Percentiles rank a stretch among this genome's conserved stretches.
Conservation (phyloP, 208 protist genomes). For the Acanthamoeba culbertsoni region DNA sequence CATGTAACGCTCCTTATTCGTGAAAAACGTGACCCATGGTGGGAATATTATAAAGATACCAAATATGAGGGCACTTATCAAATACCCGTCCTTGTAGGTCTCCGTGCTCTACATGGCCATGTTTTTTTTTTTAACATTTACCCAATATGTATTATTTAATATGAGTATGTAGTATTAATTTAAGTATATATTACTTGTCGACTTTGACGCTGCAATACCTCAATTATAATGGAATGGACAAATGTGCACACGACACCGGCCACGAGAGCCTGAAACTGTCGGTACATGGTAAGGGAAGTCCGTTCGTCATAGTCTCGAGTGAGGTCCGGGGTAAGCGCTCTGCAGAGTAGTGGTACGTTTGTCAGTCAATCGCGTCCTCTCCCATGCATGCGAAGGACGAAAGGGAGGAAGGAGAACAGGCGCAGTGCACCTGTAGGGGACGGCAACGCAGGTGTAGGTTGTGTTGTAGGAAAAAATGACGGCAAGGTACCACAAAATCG, state of each 20-base stretch:
- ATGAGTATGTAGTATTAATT: too few species aligned
- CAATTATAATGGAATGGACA: background rate
- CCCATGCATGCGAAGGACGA: too few species aligned
- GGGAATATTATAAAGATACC: background rate
- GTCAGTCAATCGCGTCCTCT: too few species aligned
- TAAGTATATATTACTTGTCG: too few species aligned
- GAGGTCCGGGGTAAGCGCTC: slow-evolving; percentile 29
- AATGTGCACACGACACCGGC: background rate
- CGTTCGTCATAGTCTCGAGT: slow-evolving; percentile 30
- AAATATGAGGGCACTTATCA: background rate
- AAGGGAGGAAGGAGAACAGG: too few species aligned
- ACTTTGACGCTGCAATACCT: background rate
- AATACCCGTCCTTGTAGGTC: slow-evolving; percentile 6
- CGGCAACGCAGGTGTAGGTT: slow-evolving; percentile 12
- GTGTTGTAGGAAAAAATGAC: slow-evolving; percentile 18
- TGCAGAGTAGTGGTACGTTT: too few species aligned
- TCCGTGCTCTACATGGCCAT: background rate
- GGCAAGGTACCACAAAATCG: background rate
- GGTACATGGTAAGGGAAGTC: slow-evolving; percentile 28
- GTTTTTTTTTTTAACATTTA: too few species aligned
- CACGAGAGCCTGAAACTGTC: slow-evolving; percentile 6
- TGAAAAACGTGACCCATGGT: background rate
- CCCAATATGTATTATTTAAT: too few species aligned
- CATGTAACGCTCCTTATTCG: background rate
- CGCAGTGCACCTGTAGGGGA: background rate